These are phyloP conservation scores for Huntiella bhutanensis DNA, from an alignment of 2,329 filamentous ascomycete genomes.

Conservation along the genomic window DNA sequence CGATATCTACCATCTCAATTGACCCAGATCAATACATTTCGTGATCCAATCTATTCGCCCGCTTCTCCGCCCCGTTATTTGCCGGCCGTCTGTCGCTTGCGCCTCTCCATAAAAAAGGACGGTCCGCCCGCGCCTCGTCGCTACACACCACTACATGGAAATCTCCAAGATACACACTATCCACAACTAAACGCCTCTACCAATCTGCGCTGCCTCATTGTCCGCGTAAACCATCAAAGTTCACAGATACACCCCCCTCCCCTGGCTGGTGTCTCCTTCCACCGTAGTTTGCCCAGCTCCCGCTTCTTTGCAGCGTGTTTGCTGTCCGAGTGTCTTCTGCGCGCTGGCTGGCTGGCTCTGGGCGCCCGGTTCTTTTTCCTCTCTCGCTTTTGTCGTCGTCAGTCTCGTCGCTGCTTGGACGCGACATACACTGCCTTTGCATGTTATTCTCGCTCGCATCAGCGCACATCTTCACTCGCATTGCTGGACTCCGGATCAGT, in stretches of 20 bases:
- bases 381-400: conserved; percentile 1
- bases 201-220: too few species aligned
- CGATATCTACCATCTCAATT: too few species aligned
- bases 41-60: too few species aligned
- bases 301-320: conserved; percentile 1
- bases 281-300: background rate
- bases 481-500: background rate
- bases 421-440: background rate
- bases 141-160: background rate
- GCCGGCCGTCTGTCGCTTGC: too few species aligned
- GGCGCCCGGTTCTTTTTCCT: background rate
- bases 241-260: background rate
- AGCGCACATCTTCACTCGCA: background rate
- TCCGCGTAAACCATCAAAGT: too few species aligned
- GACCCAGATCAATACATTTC: too few species aligned
- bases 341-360: too few species aligned
- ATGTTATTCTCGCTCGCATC: background rate
- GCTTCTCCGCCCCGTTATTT: too few species aligned
- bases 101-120: too few species aligned
- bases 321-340: conserved; percentile 7
- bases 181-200: too few species aligned
- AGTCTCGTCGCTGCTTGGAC: background rate
- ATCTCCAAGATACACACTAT: background rate
- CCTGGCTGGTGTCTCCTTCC: background rate
- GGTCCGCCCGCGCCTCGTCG: background rate